Evolutionary conservation across 306 rosid species (phyloP).

Genomic region (Sicyos edulis): DNA sequence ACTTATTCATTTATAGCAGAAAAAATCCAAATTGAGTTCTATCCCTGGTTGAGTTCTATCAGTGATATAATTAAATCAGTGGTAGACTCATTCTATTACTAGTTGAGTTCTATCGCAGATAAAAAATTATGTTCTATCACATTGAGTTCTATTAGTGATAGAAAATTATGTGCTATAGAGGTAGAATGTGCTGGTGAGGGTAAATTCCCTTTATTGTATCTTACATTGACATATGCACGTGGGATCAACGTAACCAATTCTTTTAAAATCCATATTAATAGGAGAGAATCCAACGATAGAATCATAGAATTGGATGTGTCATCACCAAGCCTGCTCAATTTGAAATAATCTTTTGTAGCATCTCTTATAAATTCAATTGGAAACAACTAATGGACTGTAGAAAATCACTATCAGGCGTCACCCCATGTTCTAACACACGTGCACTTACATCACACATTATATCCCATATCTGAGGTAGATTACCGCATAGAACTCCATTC

Average conservation of each 20-base stretch:
- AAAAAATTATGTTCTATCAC: too few species aligned
- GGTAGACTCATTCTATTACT: too few species aligned
- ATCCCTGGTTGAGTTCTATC: too few species aligned
- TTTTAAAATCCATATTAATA: not conserved
- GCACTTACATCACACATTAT: not conserved
- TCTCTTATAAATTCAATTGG: not conserved
- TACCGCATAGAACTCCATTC: conserved; percentile 14
- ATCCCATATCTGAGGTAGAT: not conserved
- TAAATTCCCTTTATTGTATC: too few species aligned
- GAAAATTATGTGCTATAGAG: too few species aligned
- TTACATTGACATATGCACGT: not conserved
- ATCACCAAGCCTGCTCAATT: not conserved
- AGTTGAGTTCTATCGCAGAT: too few species aligned
- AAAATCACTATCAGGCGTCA: not conserved
- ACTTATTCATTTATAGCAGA: too few species aligned
- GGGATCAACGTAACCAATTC: not conserved
- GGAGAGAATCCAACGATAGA: not conserved
- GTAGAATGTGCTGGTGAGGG: too few species aligned
- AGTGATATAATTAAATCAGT: too few species aligned
- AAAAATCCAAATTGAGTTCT: too few species aligned
- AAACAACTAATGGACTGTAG: not conserved
- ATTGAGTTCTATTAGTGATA: too few species aligned
- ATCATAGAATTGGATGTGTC: not conserved
- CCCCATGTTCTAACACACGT: too few species aligned
- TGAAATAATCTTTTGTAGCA: not conserved